Conservation (phyloP, 192 early-diverging fungal genomes). For the Oehlia diaphana region DNA sequence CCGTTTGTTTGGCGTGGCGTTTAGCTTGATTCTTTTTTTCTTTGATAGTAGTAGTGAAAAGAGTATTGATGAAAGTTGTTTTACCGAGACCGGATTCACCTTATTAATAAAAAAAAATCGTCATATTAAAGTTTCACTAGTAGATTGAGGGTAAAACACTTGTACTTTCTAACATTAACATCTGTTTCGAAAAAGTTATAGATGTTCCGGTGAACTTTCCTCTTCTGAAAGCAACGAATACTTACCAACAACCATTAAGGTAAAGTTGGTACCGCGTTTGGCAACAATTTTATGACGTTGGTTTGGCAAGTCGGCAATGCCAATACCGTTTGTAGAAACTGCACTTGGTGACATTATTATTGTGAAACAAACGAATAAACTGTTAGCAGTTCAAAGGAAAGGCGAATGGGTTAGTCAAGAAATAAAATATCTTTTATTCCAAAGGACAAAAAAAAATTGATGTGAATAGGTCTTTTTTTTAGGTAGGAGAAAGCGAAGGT, state of each 20-base stretch:
- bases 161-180: neutral
- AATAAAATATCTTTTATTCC: constrained; percentile 11
- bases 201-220: neutral
- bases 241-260: constrained; percentile 92
- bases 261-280: constrained; percentile 94
- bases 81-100: constrained; percentile 98
- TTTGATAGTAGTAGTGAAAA: constrained; percentile 93
- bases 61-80: constrained; percentile 98
- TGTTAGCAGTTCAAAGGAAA: constrained; percentile 15
- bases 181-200: neutral
- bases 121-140: neutral
- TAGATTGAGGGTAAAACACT: neutral
- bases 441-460: neutral
- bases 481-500: constrained; percentile 13
- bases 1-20: constrained; percentile 91
- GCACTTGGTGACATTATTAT: constrained; percentile 42
- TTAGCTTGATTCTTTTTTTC: constrained; percentile 81
- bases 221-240: neutral
- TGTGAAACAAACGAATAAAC: neutral
- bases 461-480: neutral
- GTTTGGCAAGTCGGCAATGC: constrained; percentile 98
- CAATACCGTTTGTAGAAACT: constrained; percentile 67
- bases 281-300: constrained; percentile 98
- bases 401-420: constrained; percentile 22
- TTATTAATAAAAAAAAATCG: constrained; percentile 31